Percentiles rank a stretch among this genome's conserved stretches.
These are phyloP conservation scores for Globisporangium viniferum DNA, from an alignment of 352 stramenopile species.

Conservation along the genomic window DNA sequence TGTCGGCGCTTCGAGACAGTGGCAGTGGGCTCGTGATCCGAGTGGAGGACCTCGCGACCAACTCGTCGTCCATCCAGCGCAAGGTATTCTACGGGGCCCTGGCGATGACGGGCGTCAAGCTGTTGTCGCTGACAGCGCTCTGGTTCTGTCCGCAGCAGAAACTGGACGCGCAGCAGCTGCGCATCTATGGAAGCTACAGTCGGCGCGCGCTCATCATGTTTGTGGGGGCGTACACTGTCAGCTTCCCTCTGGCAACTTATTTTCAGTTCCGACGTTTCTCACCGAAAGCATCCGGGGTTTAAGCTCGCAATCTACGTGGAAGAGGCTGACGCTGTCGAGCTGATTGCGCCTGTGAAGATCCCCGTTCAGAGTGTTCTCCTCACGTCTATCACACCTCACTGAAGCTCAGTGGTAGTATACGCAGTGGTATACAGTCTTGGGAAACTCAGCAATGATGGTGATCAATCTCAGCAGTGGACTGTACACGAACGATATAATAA, in stretches of 20 bases:
- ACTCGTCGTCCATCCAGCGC: too few species aligned
- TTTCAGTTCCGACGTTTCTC: neutral
- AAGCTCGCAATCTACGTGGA: too few species aligned
- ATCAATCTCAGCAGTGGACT: too few species aligned
- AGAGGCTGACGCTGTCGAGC: too few species aligned
- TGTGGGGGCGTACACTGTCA: constrained; percentile 19
- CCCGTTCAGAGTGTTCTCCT: too few species aligned
- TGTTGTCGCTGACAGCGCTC: constrained; percentile 16
- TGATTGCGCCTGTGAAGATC: too few species aligned
- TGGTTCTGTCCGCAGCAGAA: constrained; percentile 36
- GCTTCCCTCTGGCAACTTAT: constrained; percentile 16
- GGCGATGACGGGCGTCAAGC: constrained; percentile 11
- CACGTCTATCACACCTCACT: too few species aligned
- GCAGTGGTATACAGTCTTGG: too few species aligned
- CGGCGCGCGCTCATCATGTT: constrained; percentile 19
- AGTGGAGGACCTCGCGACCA: neutral
- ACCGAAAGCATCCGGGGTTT: too few species aligned
- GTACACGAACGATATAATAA: too few species aligned
- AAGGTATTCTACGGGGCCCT: neutral
- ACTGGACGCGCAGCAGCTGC: constrained; percentile 43
- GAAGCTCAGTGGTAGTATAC: too few species aligned
- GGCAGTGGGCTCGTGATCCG: constrained; percentile 7
- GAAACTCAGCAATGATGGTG: too few species aligned
- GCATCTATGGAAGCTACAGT: constrained; percentile 48
- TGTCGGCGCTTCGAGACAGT: constrained; percentile 7